A percentile compares a stretch with the other conserved stretches of the same genome.
Conservation (phyloP, 176 grass and related monocot genomes). For the Oropetium thomaeum region DNA sequence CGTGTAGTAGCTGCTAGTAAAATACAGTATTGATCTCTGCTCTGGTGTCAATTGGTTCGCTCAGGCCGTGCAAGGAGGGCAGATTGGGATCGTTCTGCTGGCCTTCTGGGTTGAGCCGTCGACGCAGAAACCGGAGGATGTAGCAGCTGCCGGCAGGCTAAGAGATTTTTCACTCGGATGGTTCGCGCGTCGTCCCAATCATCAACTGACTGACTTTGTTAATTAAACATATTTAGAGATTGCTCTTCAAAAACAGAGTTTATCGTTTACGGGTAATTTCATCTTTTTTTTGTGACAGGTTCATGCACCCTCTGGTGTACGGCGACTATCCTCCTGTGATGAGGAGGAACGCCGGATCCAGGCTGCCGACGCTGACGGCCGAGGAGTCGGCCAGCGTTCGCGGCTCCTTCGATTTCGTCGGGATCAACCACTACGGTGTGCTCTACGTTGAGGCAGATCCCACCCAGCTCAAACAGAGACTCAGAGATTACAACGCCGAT, state of each 20-base stretch:
- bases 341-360: slow-evolving; percentile 48
- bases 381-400: slow-evolving; percentile 38
- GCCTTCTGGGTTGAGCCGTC: not conserved
- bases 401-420: slow-evolving; percentile 56
- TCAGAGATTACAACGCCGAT: slow-evolving; percentile 37
- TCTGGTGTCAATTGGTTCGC: no score
- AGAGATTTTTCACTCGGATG: not conserved
- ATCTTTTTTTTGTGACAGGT: no score
- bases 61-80: not conserved
- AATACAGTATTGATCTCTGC: no score
- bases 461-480: not conserved
- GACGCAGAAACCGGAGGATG: not conserved
- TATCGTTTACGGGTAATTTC: no score
- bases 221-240: no score
- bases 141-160: not conserved
- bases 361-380: slow-evolving; percentile 4
- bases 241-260: no score
- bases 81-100: not conserved
- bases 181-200: not conserved
- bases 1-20: no score
- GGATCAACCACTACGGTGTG: slow-evolving; percentile 51
- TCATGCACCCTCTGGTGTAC: slow-evolving; percentile 46
- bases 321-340: slow-evolving; percentile 60
- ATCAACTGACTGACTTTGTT: no score
- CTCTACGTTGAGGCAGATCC: slow-evolving; percentile 26